phyloP scores from a whole-genome alignment of 768 basidiomycete genomes.

The Psilocybe cyanescens region DNA sequence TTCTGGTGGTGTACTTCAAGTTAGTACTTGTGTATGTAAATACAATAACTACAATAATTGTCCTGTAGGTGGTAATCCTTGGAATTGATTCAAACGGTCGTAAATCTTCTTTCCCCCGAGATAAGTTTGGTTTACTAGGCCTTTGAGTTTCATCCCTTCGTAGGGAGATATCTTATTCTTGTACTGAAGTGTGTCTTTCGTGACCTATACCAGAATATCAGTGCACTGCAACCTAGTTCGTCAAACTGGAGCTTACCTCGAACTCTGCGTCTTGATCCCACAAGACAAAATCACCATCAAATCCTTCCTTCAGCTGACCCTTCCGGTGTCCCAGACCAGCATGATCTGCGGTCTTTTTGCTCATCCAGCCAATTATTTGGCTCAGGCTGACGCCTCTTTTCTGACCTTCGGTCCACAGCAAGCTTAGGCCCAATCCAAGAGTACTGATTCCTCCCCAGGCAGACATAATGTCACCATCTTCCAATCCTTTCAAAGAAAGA shows the following conservation, averaged over 20 bases:
- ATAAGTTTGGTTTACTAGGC: conserved; percentile 77
- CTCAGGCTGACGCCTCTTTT: conserved; percentile 60
- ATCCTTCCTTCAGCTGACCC: conserved; percentile 73
- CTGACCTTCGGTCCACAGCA: conserved; percentile 86
- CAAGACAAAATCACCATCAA: conserved; percentile 85
- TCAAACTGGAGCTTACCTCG: conserved; percentile 32
- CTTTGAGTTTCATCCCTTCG: conserved; percentile 70
- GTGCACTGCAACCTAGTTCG: not conserved
- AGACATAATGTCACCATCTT: conserved; percentile 79
- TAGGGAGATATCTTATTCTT: conserved; percentile 96
- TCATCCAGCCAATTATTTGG: conserved; percentile 77
- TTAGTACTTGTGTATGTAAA: no score
- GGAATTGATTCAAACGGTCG: conserved; percentile 42
- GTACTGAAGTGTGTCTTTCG: conserved; percentile 74
- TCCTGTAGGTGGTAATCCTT: conserved; percentile 37
- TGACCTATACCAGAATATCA: conserved; percentile 53
- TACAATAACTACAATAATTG: conserved; percentile 34
- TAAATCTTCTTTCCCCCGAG: conserved; percentile 80
- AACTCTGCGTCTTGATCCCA: conserved; percentile 63
- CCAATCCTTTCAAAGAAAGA: conserved; percentile 75
- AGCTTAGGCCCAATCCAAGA: conserved; percentile 85
- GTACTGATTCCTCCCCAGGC: conserved; percentile 97
- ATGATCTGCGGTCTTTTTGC: conserved; percentile 74
- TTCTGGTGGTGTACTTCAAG: no score
- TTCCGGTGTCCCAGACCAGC: conserved; percentile 73